Evolutionary conservation across 148 eudicot species (phyloP), one percentile per base, ranked within the genome.

Genomic region (Vaccinium corymbosum): DNA sequence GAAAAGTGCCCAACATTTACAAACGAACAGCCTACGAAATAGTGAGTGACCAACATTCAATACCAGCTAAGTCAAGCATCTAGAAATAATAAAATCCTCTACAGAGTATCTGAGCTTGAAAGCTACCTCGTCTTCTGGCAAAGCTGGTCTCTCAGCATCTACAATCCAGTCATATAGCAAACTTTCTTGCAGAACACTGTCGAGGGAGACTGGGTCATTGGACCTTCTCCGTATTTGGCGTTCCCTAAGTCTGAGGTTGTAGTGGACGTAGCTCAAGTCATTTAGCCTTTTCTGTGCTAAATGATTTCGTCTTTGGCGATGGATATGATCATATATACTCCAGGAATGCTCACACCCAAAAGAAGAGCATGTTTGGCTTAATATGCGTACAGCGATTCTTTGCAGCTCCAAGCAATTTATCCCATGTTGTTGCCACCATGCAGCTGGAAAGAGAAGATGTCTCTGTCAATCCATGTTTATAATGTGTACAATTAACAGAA

Each of bases 401-500:
- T 93, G 98, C 88, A 95, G 86, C 87, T 95, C 98, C 89, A 92
- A 90, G 86, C 98, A 95, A 89, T 92, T 93, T 80, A 94, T 91
- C 68, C 98, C 98, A 86, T 95, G 98, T 81, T 95, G 98, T 87
- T 94, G 98, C 98, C 98, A 95, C 98, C 98, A 95, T 86, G 95
- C 94, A 89, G 96, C 98, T 95, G 91, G 66, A 78, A 81, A 85
- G 83, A 77, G 78, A 86, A 90, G 80, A 83, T 35, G 15, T 66
- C 76, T 49, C 72, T 52, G 50, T 85, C 71, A 51, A 61, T 10
- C 35, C 46, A 42, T n/a, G 46, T 80, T 72, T 64, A 56, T 27
- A 57, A 50, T 29, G 8, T 1, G 32, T 48, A 25, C 9, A 35
- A 51, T 17, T 38, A 27, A 46, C 42, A 57, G 80, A 52, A 53